Evolutionary conservation across 1,284 basidiomycete species (phyloP).

Genomic region (Thelephora terrestris): DNA sequence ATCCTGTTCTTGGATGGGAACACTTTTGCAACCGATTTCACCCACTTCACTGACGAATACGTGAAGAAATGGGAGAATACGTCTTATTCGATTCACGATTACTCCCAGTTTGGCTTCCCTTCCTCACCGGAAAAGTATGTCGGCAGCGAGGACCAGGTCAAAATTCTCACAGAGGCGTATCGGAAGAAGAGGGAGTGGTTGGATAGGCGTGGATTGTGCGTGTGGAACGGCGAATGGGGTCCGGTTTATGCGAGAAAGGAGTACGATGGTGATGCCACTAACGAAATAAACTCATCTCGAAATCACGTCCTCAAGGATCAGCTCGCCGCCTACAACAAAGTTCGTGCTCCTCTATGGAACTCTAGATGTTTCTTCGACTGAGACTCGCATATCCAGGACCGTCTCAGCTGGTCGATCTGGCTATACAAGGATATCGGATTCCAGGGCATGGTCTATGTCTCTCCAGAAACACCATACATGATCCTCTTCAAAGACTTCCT

Average conservation of each 20-base stretch:
- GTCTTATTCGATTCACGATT: conserved; percentile 76
- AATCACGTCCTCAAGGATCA: conserved; percentile 62
- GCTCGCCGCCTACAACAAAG: conserved; percentile 61
- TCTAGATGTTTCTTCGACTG: conserved; percentile 1
- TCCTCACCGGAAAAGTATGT: conserved; percentile 40
- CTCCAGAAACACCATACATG: conserved; percentile 61
- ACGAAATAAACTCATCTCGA: conserved; percentile 55
- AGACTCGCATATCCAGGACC: conserved; percentile 32
- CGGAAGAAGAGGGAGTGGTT: conserved; percentile 62
- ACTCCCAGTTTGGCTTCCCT: conserved; percentile 63
- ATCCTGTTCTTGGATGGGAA: conserved; percentile 65
- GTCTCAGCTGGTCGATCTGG: conserved; percentile 76
- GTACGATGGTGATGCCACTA: conserved; percentile 52
- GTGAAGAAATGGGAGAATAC: conserved; percentile 42
- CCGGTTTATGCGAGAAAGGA: conserved; percentile 52
- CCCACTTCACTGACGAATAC: conserved; percentile 44
- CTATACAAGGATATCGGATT: conserved; percentile 81
- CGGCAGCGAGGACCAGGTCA: conserved; percentile 41
- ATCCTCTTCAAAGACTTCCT: conserved; percentile 52
- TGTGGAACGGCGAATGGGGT: conserved; percentile 76
- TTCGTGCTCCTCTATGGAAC: conserved; percentile 13
- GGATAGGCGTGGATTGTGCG: conserved; percentile 52
- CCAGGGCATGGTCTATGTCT: conserved; percentile 73
- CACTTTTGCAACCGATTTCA: conserved; percentile 70
- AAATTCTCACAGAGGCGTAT: conserved; percentile 42